Base-by-base conservation (phyloP, 2,329 filamentous ascomycete genomes). In the Beauveria asiatica region DNA sequence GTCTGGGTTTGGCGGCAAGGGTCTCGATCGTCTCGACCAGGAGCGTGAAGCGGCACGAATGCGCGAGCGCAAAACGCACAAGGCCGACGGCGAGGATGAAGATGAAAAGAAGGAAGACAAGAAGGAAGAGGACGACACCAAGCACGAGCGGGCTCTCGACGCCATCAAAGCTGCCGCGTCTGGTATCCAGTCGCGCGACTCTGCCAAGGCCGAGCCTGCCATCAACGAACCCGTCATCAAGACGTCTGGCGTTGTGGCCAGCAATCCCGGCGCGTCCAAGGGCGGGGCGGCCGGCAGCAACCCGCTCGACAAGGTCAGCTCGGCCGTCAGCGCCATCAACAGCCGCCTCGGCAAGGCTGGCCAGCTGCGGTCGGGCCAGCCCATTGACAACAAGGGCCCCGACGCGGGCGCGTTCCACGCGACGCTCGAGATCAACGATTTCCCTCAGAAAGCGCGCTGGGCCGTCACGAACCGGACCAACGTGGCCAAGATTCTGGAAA, bases 391-490 rank as follows among this genome's bases (percentile, higher is more conserved):
- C 77, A 97, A 97, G 74, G 94, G 94, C 1, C 94, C 94, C 0
- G 94, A 99, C 73, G 94, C 94, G 3, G 94, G 94, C 56, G 92
- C 92, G 0, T 99, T 92, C 81, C 94, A 99, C 73, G 92, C 94
- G 17, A 97, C 93, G 4, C 81, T 99, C 63, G 94, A 97, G 74
- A 99, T 99, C 83, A 99, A 99, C 74, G 94, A 99, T 75, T 97
- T 97, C 75, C 94, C 94, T 39, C 94, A 99, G 73, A 97, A 97
- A 80, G 94, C 94, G 64, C 85, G 94, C 67, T 99, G 94, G 94
- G 93, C 92, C 11, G 94, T 99, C 76, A 99, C 94, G 44, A 99
- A 99, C 73, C 86, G 94, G 65, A 97, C 94, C 41, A 99, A 99
- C 69, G 94, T 99, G 61, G 92, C 93, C 67, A 99, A 97, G 80